Conservation (phyloP, 2,329 filamentous ascomycete genomes). For the Myriosclerotinia duriaeana region DNA sequence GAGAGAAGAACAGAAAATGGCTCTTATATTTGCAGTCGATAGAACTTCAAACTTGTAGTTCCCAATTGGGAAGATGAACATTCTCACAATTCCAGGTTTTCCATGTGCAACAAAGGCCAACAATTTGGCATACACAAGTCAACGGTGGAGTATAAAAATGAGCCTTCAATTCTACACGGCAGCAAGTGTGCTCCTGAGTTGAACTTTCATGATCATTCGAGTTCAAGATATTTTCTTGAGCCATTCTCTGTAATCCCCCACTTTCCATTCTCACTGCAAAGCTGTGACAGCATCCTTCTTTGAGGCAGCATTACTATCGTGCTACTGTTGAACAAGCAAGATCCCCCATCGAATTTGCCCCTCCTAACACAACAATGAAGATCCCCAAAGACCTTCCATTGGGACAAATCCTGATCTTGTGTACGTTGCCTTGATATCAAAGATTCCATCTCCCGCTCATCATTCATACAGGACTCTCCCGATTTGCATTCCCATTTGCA, state of each 20-base stretch:
- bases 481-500: conserved; percentile 20
- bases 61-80: too few species aligned
- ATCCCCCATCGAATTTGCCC: not conserved
- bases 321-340: not conserved
- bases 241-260: not conserved
- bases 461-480: not conserved
- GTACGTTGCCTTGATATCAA: not conserved
- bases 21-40: too few species aligned
- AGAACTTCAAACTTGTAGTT: too few species aligned
- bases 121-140: not conserved
- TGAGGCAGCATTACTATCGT: not conserved
- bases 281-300: not conserved
- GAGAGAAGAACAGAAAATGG: too few species aligned
- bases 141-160: not conserved
- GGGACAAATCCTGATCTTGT: conserved; percentile 16
- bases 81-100: too few species aligned
- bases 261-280: not conserved
- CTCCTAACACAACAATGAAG: not conserved
- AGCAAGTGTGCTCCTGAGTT: not conserved
- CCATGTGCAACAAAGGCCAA: not conserved
- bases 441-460: not conserved
- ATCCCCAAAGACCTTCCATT: not conserved
- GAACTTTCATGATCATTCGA: not conserved
- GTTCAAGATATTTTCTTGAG: not conserved
- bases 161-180: not conserved